Conservation (phyloP, 495 filamentous ascomycete genomes). For the Elaphomyces granulatus region DNA sequence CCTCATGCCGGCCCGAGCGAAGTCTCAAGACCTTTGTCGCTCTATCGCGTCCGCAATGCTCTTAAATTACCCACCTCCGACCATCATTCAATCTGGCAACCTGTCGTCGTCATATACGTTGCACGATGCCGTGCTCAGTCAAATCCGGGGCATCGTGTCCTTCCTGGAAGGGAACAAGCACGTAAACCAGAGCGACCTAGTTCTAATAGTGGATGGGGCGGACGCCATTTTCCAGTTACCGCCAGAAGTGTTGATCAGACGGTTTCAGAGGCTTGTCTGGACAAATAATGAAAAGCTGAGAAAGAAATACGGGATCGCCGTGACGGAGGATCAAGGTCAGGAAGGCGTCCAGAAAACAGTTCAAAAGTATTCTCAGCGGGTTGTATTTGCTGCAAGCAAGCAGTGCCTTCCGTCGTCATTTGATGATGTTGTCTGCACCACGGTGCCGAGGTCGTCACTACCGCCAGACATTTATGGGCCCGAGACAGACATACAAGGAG, state of each 20-base stretch:
- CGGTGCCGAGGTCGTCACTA: slow-evolving; percentile 40
- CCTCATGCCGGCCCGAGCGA: slow-evolving; percentile 36
- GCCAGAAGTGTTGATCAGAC: slow-evolving; percentile 39
- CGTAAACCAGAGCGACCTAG: slow-evolving; percentile 42
- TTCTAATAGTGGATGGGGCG: slow-evolving; percentile 42
- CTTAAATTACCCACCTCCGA: slow-evolving; percentile 46
- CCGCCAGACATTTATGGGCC: slow-evolving; percentile 44
- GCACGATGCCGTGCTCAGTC: slow-evolving; percentile 26
- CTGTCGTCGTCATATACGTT: slow-evolving; percentile 18
- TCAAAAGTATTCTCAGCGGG: slow-evolving; percentile 38
- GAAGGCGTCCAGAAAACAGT: slow-evolving; percentile 18
- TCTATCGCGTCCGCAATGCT: slow-evolving; percentile 45
- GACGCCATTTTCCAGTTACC: slow-evolving; percentile 51
- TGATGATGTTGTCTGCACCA: slow-evolving; percentile 36
- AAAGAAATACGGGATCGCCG: slow-evolving; percentile 33
- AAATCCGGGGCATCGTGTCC: slow-evolving; percentile 35
- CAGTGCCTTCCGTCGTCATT: slow-evolving; percentile 33
- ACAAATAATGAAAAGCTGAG: slow-evolving; percentile 34
- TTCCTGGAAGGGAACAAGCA: slow-evolving; percentile 36
- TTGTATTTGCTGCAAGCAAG: slow-evolving; percentile 49
- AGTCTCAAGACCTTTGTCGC: slow-evolving; percentile 42
- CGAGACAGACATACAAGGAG: slow-evolving; percentile 32
- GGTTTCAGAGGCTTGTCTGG: slow-evolving; percentile 36
- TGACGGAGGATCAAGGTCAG: slow-evolving; percentile 14
- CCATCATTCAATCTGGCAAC: slow-evolving; percentile 33